Percentiles rank a stretch among this genome's conserved stretches.
Conservation (phyloP, 208 protist genomes). For the Crithidia fasciculata region DNA sequence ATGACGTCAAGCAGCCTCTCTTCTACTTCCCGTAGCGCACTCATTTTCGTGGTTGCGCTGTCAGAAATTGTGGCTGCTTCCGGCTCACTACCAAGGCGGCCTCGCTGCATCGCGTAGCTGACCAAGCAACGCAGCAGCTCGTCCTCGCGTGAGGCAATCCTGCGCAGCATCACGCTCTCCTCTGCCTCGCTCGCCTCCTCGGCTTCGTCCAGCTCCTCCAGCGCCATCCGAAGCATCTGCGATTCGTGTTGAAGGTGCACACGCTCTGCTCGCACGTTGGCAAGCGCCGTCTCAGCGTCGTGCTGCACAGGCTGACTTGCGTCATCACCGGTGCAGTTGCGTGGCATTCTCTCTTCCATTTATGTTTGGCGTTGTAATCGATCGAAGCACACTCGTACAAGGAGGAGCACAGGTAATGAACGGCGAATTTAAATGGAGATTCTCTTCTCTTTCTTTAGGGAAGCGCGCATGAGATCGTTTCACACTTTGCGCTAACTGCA, state of each 20-base stretch:
- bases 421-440: no score
- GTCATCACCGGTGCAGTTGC: no score
- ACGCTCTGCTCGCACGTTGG: constrained; percentile 9
- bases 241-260: constrained; percentile 18
- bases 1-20: background rate
- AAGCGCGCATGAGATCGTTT: no score
- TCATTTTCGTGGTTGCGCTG: no score
- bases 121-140: constrained; percentile 18
- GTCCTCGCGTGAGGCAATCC: background rate
- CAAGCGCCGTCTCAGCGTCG: background rate
- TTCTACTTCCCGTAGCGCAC: no score
- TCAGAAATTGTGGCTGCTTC: no score
- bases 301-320: background rate
- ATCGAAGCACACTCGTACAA: no score
- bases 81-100: background rate
- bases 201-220: constrained; percentile 28
- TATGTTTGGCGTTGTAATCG: no score
- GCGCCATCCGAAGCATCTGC: constrained; percentile 24
- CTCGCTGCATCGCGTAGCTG: background rate
- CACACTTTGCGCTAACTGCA: no score
- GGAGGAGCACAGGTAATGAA: no score
- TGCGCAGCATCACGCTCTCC: background rate
- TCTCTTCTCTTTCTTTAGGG: no score
- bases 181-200: background rate
- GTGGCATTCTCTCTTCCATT: no score